Conservation (phyloP, 176 grass and related monocot species). For the Microstegium vimineum region DNA sequence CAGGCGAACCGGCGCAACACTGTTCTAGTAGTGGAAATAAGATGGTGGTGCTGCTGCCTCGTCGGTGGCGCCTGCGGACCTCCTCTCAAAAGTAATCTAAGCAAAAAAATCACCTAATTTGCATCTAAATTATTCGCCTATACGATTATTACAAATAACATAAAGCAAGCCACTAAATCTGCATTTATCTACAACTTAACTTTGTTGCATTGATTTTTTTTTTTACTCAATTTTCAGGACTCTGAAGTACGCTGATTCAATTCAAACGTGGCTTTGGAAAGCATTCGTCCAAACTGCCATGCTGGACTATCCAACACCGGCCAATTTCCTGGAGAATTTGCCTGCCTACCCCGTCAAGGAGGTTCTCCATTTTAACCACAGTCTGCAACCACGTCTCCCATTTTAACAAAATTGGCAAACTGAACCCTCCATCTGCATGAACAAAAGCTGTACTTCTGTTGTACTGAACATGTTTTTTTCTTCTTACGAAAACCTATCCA, state of each 20-base stretch:
- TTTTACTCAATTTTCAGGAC: conserved; percentile 25
- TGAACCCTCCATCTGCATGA: background rate
- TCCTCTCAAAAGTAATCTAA: too few species aligned
- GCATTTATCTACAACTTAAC: too few species aligned
- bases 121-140: too few species aligned
- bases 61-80: too few species aligned
- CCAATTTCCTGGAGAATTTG: conserved; percentile 66
- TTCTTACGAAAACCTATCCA: too few species aligned
- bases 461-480: background rate
- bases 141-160: too few species aligned
- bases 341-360: conserved; percentile 81
- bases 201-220: too few species aligned
- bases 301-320: conserved; percentile 75
- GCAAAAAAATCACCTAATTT: too few species aligned
- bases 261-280: conserved; percentile 58
- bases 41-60: too few species aligned
- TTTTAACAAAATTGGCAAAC: conserved; percentile 1
- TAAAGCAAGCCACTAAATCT: too few species aligned
- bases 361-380: conserved; percentile 33
- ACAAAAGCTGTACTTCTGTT: background rate
- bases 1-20: too few species aligned
- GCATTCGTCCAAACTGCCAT: conserved; percentile 67
- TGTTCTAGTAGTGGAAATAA: too few species aligned
- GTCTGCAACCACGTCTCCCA: background rate
- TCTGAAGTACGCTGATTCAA: conserved; percentile 30